phyloP scores from a whole-genome alignment of 2,329 filamentous ascomycete species.

The Trichophyton schoenleinii region DNA sequence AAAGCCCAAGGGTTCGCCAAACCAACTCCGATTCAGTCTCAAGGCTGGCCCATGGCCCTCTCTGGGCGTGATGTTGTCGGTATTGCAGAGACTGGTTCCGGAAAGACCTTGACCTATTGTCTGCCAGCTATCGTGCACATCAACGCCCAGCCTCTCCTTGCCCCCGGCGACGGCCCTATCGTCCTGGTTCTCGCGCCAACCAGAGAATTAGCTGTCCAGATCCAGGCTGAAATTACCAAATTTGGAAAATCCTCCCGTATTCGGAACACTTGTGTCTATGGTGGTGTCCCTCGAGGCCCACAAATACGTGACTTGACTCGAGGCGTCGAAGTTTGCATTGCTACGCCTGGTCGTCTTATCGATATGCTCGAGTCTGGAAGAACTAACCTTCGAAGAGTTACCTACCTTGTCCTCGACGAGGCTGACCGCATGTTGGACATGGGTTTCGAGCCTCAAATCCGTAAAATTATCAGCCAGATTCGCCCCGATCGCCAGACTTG shows the following conservation, averaged over 20 bases:
- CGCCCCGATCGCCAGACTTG: constrained; percentile 96
- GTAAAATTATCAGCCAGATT: constrained; percentile 96
- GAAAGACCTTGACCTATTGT: constrained; percentile 98
- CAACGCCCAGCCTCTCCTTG: constrained; percentile 93
- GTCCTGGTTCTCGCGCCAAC: constrained; percentile 92
- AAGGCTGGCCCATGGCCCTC: constrained; percentile 98
- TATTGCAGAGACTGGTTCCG: constrained; percentile 97
- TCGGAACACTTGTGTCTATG: constrained; percentile 97
- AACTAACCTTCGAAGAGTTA: constrained; percentile 95
- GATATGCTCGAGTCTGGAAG: constrained; percentile 97
- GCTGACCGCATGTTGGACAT: constrained; percentile 99
- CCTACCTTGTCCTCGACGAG: constrained; percentile 95
- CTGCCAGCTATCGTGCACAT: constrained; percentile 98
- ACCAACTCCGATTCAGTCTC: constrained; percentile 92
- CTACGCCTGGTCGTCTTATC: constrained; percentile 91
- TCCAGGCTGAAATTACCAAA: constrained; percentile 96
- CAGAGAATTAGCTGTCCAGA: constrained; percentile 95
- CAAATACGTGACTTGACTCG: constrained; percentile 91
- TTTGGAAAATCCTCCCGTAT: constrained; percentile 97
- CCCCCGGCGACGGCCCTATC: constrained; percentile 89
- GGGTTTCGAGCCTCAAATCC: constrained; percentile 99
- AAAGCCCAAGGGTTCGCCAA: constrained; percentile 93
- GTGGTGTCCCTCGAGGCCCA: constrained; percentile 93
- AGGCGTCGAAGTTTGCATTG: constrained; percentile 97
- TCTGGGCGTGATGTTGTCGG: constrained; percentile 96